Evolutionary conservation across 2,329 filamentous ascomycete species (phyloP).

Genomic region (Colletotrichum noveboracense): DNA sequence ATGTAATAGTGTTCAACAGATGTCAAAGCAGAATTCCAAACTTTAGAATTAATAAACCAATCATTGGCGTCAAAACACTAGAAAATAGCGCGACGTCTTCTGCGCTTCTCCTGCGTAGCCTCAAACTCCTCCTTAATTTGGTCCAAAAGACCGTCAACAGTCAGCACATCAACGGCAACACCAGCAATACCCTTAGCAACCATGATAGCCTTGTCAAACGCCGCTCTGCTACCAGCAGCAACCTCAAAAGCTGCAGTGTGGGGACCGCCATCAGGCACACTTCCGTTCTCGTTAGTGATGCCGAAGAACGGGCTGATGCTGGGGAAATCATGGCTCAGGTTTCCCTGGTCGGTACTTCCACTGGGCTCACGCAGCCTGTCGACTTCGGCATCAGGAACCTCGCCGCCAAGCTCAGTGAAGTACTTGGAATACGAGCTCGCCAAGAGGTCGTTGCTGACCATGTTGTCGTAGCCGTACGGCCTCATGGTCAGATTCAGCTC

Average conservation of each 20-base stretch:
- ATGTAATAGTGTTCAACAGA: background rate
- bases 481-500: constrained; percentile 39
- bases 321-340: constrained; percentile 33
- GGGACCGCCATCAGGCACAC: constrained; percentile 38
- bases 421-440: constrained; percentile 27
- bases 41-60: background rate
- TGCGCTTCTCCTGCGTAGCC: constrained; percentile 28
- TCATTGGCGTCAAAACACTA: background rate
- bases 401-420: constrained; percentile 27
- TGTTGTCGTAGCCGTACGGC: constrained; percentile 34
- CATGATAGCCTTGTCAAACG: constrained; percentile 50
- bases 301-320: constrained; percentile 29
- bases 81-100: background rate
- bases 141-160: constrained; percentile 43
- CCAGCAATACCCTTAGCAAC: constrained; percentile 54
- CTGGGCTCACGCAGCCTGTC: constrained; percentile 28
- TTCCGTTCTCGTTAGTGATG: constrained; percentile 29
- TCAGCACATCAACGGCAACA: constrained; percentile 52
- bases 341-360: constrained; percentile 33
- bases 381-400: constrained; percentile 26
- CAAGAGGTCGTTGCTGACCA: constrained; percentile 33
- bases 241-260: constrained; percentile 59
- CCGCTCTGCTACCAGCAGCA: constrained; percentile 52
- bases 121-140: constrained; percentile 43
- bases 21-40: background rate